phyloP scores from a whole-genome alignment of 2,329 filamentous ascomycete species.

The Penicillium sp. region DNA sequence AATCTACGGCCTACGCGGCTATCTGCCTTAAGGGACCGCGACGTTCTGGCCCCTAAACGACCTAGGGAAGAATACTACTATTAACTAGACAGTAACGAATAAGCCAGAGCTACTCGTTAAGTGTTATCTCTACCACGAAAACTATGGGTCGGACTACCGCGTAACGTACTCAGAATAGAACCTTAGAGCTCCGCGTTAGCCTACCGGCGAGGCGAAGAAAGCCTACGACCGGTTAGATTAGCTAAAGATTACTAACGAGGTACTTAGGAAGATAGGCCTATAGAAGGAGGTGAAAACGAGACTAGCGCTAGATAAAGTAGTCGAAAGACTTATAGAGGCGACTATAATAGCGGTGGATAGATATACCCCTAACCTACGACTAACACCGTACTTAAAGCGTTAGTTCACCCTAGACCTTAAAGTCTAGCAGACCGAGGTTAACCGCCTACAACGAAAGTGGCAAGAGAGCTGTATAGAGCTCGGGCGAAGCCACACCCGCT shows the following conservation, averaged over 20 bases:
- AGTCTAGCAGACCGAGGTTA: conserved; percentile 17
- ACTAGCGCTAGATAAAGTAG: conserved; percentile 9
- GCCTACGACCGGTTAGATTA: too few relatives aligned
- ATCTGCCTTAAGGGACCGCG: conserved; percentile 7
- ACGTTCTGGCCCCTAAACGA: conserved; percentile 10
- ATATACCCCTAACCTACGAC: conserved; percentile 14
- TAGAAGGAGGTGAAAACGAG: conserved; percentile 9
- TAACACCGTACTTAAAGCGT: conserved; percentile 21
- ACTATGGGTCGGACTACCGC: conserved; percentile 25
- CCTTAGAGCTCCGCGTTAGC: conserved; percentile 5
- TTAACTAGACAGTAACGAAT: conserved; percentile 19
- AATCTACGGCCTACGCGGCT: conserved; percentile 3
- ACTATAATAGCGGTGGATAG: conserved; percentile 13
- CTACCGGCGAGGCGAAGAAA: background rate
- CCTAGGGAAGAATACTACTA: background rate
- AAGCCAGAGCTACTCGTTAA: conserved; percentile 16
- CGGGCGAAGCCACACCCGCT: conserved; percentile 1
- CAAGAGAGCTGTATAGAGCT: conserved; percentile 16
- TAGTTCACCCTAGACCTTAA: conserved; percentile 25
- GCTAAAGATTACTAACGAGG: too few relatives aligned
- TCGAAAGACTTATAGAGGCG: conserved; percentile 4
- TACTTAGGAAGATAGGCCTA: background rate
- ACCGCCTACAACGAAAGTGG: conserved; percentile 16
- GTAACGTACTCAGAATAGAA: conserved; percentile 24
- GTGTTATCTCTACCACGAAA: conserved; percentile 27